Evolutionary conservation across 2,329 filamentous ascomycete species (phyloP).

Genomic region (Stachybotrys elegans): DNA sequence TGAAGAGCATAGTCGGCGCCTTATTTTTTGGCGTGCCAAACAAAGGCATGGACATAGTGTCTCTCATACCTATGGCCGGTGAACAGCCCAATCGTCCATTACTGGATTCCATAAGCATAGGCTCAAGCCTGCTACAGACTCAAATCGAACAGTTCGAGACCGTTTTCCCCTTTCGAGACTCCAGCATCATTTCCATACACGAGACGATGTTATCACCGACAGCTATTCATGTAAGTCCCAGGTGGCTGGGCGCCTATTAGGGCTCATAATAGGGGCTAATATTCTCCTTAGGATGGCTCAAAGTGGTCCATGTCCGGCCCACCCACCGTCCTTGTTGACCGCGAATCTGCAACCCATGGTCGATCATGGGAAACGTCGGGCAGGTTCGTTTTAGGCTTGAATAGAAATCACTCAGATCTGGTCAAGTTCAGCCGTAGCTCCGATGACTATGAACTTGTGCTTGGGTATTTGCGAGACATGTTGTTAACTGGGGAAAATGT

Average conservation of each 20-base stretch:
- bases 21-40: conserved; percentile 5
- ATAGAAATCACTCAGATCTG: conserved; percentile 15
- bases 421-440: conserved; percentile 16
- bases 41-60: conserved; percentile 2
- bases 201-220: conserved; percentile 16
- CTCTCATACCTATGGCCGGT: conserved; percentile 2
- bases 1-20: not conserved
- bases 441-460: conserved; percentile 8
- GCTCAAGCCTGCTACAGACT: not conserved
- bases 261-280: not conserved
- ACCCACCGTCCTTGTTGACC: conserved; percentile 11
- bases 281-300: not conserved
- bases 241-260: conserved; percentile 5
- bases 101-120: not conserved
- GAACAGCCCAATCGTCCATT: conserved; percentile 3
- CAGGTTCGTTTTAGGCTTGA: conserved; percentile 13
- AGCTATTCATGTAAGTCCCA: conserved; percentile 10
- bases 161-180: conserved; percentile 5
- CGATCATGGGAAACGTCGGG: conserved; percentile 13
- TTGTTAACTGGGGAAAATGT: not conserved
- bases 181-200: conserved; percentile 15
- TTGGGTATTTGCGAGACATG: not conserved
- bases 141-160: not conserved
- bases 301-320: conserved; percentile 14
- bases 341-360: conserved; percentile 15